A percentile compares a stretch with the other conserved stretches of the same genome.
phyloP scores from a whole-genome alignment of 345 rosid genomes.

The Eucalyptus albens region DNA sequence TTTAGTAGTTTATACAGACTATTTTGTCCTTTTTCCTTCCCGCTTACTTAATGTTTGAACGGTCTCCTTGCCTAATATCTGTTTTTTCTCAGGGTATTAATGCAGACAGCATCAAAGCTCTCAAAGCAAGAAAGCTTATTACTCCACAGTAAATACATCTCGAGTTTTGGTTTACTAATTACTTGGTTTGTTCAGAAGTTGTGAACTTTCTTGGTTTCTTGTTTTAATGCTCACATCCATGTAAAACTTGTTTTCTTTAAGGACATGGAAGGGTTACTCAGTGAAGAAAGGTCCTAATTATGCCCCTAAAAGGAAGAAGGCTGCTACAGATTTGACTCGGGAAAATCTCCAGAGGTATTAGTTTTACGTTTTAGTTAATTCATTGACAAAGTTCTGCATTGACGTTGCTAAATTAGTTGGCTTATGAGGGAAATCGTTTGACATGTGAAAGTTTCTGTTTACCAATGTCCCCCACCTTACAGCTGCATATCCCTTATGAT shows the following conservation, averaged over 20 bases:
- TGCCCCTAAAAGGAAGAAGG: constrained; percentile 67
- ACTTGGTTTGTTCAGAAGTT: not conserved
- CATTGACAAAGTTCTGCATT: not conserved
- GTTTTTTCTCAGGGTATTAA: constrained; percentile 37
- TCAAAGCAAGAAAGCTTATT: constrained; percentile 81
- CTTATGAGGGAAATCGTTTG: not conserved
- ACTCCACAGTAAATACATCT: constrained; percentile 30
- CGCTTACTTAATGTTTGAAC: not conserved
- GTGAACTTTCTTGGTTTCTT: not conserved
- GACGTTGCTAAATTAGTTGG: not conserved
- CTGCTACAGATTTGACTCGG: constrained; percentile 81
- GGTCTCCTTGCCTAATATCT: not conserved
- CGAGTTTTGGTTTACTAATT: not conserved
- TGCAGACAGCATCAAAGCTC: constrained; percentile 39
- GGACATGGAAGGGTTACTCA: constrained; percentile 82
- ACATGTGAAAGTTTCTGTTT: not conserved
- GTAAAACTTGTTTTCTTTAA: constrained; percentile 1
- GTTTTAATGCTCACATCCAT: not conserved
- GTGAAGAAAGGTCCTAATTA: constrained; percentile 71
- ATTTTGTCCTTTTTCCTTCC: not conserved
- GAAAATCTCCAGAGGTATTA: constrained; percentile 73
- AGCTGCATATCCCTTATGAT: not conserved
- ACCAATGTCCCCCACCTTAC: not conserved
- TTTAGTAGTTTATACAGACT: not conserved
- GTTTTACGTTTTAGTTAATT: not conserved